Evolutionary conservation across 2,329 filamentous ascomycete genomes (phyloP), one percentile per base, ranked within the genome.

Genomic region (Thermoascus crustaceus): DNA sequence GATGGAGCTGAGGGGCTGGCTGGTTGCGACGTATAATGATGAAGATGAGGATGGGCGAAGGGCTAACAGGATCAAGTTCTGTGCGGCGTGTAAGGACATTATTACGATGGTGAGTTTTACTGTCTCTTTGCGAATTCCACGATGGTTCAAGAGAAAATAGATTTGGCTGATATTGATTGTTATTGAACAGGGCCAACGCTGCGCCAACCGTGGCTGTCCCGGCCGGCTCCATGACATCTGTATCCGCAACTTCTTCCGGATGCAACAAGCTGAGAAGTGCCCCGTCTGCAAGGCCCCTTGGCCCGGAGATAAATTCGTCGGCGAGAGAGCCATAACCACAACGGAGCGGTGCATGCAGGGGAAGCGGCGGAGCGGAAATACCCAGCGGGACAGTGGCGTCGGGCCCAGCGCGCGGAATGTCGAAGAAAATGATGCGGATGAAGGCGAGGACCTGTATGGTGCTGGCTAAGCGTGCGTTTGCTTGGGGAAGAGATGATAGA

Each of bases 1-100:
- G 46, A 77, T 96, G 69, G 91, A 98, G 67, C 65, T 98, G 38
- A 73, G 82, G 39, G 71, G 75, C 2, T 96, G 88, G 80, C 71
- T 98, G 32, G 65, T 85, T n/a, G 83, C 85, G 35, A 85, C 82
- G 18, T 98, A 94, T 61, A 96, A 98, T 54, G 84, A 93, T 37
- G 64, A 72, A 0, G 73, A 76, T 7, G 68, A 70, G 1, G 76
- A 76, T 16, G 63, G 62, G 1, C 59, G 54, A 7, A 42, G 47
- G 36, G 78, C 74, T 69, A 74, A 85, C 54, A 77, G 78, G 43
- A 83, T 98, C 56, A 94, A 91, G 63, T 77, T 80, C 43, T 98
- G 91, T 57, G 76, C 82, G 52, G 87, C 85, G 0, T 98, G 91
- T 61, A 83, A 78, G 58, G 87, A 94, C 45, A 82, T 96, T 42